These are phyloP conservation scores for Brassica napus DNA, from an alignment of 345 rosid genomes.

Conservation along the genomic window DNA sequence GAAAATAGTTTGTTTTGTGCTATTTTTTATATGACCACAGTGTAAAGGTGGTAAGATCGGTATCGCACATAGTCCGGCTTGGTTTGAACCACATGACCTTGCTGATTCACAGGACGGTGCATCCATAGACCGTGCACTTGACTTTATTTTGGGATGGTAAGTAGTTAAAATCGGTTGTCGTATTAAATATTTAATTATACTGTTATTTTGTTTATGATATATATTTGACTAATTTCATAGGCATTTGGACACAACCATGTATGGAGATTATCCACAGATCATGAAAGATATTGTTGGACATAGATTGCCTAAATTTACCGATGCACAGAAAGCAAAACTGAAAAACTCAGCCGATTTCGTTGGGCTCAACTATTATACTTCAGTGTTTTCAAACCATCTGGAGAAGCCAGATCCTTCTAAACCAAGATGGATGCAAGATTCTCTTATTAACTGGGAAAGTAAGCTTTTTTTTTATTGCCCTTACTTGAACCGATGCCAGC, in stretches of 20 bases:
- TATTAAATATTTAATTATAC: neutral
- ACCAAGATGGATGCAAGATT: conserved; percentile 39
- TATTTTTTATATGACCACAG: neutral
- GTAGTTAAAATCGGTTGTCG: neutral
- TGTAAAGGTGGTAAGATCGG: conserved; percentile 32
- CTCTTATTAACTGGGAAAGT: conserved; percentile 35
- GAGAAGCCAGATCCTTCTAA: conserved; percentile 22
- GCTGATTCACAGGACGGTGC: conserved; percentile 16
- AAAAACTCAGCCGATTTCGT: conserved; percentile 47
- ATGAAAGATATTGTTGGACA: conserved; percentile 46
- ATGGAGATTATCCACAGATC: conserved; percentile 46
- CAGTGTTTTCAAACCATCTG: conserved; percentile 22
- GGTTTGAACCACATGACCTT: conserved; percentile 38
- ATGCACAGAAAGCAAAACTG: conserved; percentile 33
- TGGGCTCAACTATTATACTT: conserved; percentile 51
- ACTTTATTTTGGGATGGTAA: conserved; percentile 39
- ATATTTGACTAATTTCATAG: conserved; percentile 20
- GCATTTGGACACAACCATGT: conserved; percentile 42
- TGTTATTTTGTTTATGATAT: neutral
- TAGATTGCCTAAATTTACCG: conserved; percentile 48
- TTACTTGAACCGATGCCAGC: neutral
- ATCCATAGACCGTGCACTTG: conserved; percentile 17
- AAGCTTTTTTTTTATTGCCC: conserved; percentile 8
- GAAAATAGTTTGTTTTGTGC: neutral
- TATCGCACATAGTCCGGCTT: conserved; percentile 37